Evolutionary conservation across 1,284 basidiomycete species (phyloP).

Genomic region (Rugosomyces carneus): DNA sequence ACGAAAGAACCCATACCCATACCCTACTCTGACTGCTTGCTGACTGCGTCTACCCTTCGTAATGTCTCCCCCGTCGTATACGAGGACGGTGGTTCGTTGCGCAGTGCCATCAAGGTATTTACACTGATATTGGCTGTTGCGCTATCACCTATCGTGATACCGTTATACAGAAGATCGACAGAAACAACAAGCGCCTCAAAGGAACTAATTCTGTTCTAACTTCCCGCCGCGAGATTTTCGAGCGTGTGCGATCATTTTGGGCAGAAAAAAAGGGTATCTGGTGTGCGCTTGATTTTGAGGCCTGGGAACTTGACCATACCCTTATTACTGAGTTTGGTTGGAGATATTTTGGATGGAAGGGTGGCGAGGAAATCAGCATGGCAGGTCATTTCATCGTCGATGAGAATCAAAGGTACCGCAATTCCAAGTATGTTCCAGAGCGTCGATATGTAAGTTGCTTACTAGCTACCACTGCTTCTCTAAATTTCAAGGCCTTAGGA

Average conservation of each 20-base stretch:
- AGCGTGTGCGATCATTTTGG: conserved; percentile 62
- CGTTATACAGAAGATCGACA: conserved; percentile 58
- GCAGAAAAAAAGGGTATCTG: conserved; percentile 55
- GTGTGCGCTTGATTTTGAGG: conserved; percentile 75
- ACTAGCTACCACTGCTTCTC: not conserved
- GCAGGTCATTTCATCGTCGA: conserved; percentile 61
- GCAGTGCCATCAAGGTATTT: conserved; percentile 48
- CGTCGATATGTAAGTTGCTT: conserved; percentile 38
- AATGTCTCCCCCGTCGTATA: conserved; percentile 55
- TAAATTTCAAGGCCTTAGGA: conserved; percentile 35
- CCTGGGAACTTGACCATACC: conserved; percentile 69
- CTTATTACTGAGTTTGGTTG: conserved; percentile 76
- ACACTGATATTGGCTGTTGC: not conserved
- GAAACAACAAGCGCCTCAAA: conserved; percentile 71
- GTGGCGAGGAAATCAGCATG: conserved; percentile 38
- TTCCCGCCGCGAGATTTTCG: conserved; percentile 55
- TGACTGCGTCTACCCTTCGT: conserved; percentile 47
- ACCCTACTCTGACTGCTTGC: conserved; percentile 67
- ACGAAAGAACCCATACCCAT: conserved; percentile 60
- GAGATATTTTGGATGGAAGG: conserved; percentile 51
- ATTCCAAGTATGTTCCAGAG: conserved; percentile 58
- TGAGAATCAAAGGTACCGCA: conserved; percentile 51
- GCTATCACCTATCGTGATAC: not conserved
- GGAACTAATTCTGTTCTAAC: conserved; percentile 50
- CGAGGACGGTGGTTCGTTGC: conserved; percentile 45